A percentile compares a stretch with the other conserved stretches of the same genome.
Evolutionary conservation across 2,329 filamentous ascomycete genomes (phyloP).

Genomic region (Xylaria sp.): DNA sequence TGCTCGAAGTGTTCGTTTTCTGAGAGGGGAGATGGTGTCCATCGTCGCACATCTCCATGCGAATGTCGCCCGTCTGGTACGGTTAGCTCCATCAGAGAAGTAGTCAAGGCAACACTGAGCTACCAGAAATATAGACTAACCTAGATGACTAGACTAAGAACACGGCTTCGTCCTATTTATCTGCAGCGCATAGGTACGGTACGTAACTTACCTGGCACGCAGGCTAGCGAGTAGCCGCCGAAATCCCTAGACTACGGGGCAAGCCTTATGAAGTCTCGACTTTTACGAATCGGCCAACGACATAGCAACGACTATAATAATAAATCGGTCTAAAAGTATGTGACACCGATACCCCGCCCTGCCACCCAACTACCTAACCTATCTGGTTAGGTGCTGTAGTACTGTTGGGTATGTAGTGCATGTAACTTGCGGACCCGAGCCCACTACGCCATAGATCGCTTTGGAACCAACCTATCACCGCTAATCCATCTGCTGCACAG

Average conservation of each 20-base stretch:
- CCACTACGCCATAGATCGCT: too few species aligned
- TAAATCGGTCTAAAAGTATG: too few species aligned
- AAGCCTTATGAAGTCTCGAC: neutral
- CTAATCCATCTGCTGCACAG: too few species aligned
- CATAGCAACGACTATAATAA: neutral
- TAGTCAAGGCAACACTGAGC: neutral
- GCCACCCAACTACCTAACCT: too few species aligned
- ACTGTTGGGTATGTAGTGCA: too few species aligned
- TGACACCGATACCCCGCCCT: too few species aligned
- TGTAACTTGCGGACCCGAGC: too few species aligned
- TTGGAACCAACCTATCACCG: too few species aligned
- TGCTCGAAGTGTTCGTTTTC: slow-evolving; percentile 11
- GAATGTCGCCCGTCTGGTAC: neutral
- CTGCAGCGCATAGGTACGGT: neutral
- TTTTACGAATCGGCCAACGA: neutral
- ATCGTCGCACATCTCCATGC: neutral
- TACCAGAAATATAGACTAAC: neutral
- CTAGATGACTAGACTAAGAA: neutral
- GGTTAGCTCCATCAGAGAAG: slow-evolving; percentile 4
- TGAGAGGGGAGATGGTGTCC: slow-evolving; percentile 13
- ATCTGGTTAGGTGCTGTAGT: too few species aligned
- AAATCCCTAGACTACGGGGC: neutral
- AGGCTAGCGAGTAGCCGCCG: neutral
- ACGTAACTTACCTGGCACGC: too few species aligned
- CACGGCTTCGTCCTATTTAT: neutral